A percentile compares a stretch with the other conserved stretches of the same genome.
These are phyloP conservation scores for Medicago arabica DNA, from an alignment of 306 rosid species.

Conservation along the genomic window DNA sequence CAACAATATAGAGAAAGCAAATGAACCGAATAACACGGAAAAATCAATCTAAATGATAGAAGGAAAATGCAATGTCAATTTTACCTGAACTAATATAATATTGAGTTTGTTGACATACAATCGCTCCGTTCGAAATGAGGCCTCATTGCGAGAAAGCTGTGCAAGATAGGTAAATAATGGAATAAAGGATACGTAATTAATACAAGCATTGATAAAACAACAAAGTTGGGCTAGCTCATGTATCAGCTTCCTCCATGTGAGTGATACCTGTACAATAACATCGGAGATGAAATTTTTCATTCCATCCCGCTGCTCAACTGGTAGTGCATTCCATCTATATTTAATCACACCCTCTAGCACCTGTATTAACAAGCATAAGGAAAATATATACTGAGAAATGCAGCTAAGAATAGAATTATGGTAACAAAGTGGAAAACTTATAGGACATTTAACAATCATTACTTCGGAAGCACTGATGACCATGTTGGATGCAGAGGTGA, in stretches of 20 bases:
- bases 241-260: neutral
- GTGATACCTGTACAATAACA: constrained; percentile 85
- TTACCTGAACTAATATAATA: constrained; percentile 94
- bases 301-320: constrained; percentile 91
- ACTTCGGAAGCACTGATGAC: constrained; percentile 5
- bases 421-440: constrained; percentile 3
- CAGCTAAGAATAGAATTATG: neutral
- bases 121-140: constrained; percentile 83
- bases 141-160: constrained; percentile 89
- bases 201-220: constrained; percentile 16
- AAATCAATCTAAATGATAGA: constrained; percentile 5
- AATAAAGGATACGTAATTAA: constrained; percentile 32
- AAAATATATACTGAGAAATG: constrained; percentile 2
- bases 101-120: constrained; percentile 98
- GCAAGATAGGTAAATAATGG: constrained; percentile 28
- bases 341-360: constrained; percentile 98
- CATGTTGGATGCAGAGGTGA: constrained; percentile 16
- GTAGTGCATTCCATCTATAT: constrained; percentile 97
- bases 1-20: neutral
- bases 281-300: constrained; percentile 98
- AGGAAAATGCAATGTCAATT: neutral
- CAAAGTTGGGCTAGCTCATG: constrained; percentile 12
- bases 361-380: constrained; percentile 48
- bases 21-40: neutral
- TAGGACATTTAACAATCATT: neutral